A percentile compares a stretch with the other conserved stretches of the same genome.
Evolutionary conservation across 306 rosid species (phyloP).

Genomic region (Hippophae tibetana): DNA sequence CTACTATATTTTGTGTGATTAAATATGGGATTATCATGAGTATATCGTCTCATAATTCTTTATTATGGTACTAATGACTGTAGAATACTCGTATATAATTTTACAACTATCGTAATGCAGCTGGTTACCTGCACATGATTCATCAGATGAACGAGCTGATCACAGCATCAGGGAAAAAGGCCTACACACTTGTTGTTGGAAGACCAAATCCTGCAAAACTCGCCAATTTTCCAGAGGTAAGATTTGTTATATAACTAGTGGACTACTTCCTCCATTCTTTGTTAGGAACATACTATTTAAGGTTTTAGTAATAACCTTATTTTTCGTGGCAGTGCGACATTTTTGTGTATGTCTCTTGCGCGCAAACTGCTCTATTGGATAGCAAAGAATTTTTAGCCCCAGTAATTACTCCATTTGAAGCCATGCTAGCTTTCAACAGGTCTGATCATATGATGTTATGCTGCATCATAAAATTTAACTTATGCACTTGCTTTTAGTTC

Average conservation of each 20-base stretch:
- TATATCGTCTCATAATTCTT: background rate
- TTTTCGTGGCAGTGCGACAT: slow-evolving; percentile 66
- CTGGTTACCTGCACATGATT: slow-evolving; percentile 76
- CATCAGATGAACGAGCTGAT: slow-evolving; percentile 79
- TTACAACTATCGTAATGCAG: slow-evolving; percentile 33
- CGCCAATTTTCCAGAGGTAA: slow-evolving; percentile 96
- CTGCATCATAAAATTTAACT: background rate
- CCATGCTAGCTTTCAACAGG: slow-evolving; percentile 85
- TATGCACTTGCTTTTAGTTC: background rate
- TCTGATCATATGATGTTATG: slow-evolving; percentile 5
- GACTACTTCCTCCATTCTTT: background rate
- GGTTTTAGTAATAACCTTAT: slow-evolving; percentile 11
- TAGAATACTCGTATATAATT: no score
- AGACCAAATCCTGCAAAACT: slow-evolving; percentile 95
- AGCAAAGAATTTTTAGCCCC: slow-evolving; percentile 95
- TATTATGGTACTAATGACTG: background rate
- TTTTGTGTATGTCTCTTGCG: slow-evolving; percentile 76
- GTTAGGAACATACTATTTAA: slow-evolving; percentile 2
- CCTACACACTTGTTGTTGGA: slow-evolving; percentile 80
- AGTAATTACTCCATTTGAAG: slow-evolving; percentile 87
- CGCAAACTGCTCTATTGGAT: slow-evolving; percentile 86
- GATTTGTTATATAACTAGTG: slow-evolving; percentile 3
- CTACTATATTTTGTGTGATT: no score
- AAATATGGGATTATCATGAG: background rate
- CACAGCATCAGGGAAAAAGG: slow-evolving; percentile 69